Conservation (phyloP, 1,284 basidiomycete species). For the Violaceomyces palustris region DNA sequence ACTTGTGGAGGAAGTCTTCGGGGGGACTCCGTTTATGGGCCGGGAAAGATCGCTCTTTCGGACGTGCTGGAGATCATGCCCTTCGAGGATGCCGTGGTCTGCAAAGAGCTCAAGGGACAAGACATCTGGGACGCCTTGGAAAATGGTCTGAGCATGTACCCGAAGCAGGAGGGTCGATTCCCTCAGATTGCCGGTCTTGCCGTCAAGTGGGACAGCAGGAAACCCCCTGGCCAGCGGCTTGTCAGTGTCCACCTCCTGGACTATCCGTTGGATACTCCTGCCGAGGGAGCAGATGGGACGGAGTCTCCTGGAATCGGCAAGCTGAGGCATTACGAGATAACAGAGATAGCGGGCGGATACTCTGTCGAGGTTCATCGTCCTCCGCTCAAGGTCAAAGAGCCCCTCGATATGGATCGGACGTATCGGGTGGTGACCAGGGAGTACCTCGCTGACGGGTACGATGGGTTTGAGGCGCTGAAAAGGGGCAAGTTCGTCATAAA, state of each 20-base stretch:
- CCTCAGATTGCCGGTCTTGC: slow-evolving; percentile 80
- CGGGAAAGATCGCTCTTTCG: slow-evolving; percentile 71
- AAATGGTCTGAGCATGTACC: slow-evolving; percentile 70
- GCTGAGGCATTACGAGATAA: slow-evolving; percentile 11
- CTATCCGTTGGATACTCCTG: slow-evolving; percentile 15
- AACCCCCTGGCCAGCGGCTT: slow-evolving; percentile 38
- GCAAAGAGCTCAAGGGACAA: slow-evolving; percentile 73
- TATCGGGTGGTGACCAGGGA: slow-evolving; percentile 74
- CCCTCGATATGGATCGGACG: slow-evolving; percentile 26
- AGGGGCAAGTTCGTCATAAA: slow-evolving; percentile 70
- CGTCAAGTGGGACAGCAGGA: slow-evolving; percentile 78
- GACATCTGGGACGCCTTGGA: slow-evolving; percentile 79
- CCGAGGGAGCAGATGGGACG: slow-evolving; percentile 1
- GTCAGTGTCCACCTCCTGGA: slow-evolving; percentile 37
- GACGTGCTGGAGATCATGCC: slow-evolving; percentile 82
- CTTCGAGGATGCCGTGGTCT: slow-evolving; percentile 76
- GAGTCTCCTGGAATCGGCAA: slow-evolving; percentile 6
- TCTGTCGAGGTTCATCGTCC: slow-evolving; percentile 28
- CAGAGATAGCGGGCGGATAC: slow-evolving; percentile 17
- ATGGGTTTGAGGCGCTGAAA: slow-evolving; percentile 71
- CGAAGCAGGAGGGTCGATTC: slow-evolving; percentile 88
- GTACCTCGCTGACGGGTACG: slow-evolving; percentile 66
- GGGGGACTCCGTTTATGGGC: slow-evolving; percentile 73
- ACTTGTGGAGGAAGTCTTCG: slow-evolving; percentile 66
- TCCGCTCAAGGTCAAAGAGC: slow-evolving; percentile 14